Base-by-base conservation (phyloP, 768 basidiomycete species). In the Lyophyllum decastes region DNA sequence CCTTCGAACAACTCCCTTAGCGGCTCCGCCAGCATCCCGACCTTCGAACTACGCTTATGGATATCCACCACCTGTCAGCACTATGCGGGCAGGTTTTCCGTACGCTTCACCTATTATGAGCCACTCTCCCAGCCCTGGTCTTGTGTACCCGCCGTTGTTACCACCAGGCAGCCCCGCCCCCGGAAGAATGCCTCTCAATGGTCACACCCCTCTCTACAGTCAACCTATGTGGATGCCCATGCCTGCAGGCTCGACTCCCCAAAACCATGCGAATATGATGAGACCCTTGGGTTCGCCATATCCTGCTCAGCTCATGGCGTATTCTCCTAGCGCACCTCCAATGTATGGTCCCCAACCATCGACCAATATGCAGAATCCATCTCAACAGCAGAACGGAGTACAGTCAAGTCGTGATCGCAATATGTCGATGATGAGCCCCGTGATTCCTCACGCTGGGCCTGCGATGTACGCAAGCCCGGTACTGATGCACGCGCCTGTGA, bases 51-150 rank as follows among this genome's bases (percentile, higher is more conserved):
- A 77, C 61, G 19, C 71, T 26, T 79, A 82, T 65, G 68, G 74
- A 16, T 72, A 78, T 34, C 75, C 77, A 41, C 75, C 75, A 54
- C 76, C 79, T 17, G 73, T 81, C 49, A 78, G 75, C 65, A 76
- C 71, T 52, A 75, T 86, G 65, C 84, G 88, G 14, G 78, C 83
- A 12, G 70, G 78, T 43, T 92, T 88, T 73, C 69, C 79, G 21
- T 90, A 90, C 67, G 75, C 82, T 22, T 85, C 89, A 14, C 85
- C 89, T 2, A 85, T 91, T 79, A 78, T 89, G 73, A 85, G 82
- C 61, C 87, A 87, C 66, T 85, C 89, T 16, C 89, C 89, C 4
- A 83, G 78, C 56, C 87, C 88, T 34, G 74, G 77, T n/a, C 67
- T 89, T 53, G 77, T 90, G 76, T 92, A 91, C 70, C 74, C 83